phyloP scores from a whole-genome alignment of 31 red algal species.

The Porphyra umbilicalis region DNA sequence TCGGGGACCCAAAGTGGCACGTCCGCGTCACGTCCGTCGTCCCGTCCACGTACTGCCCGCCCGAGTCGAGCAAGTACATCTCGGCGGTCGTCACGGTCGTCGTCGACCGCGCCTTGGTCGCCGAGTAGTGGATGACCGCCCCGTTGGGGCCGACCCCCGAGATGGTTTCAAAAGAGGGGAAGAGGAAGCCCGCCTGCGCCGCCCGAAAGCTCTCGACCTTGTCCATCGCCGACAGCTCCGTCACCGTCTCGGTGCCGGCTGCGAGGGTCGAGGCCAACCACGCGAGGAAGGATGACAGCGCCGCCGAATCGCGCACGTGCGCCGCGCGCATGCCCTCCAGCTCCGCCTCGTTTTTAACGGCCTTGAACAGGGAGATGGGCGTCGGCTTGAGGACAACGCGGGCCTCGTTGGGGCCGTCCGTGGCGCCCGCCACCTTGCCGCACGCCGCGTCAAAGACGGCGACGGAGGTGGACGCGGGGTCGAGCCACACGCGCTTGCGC shows the following conservation, averaged over 20 bases:
- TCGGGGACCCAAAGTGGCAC: slow-evolving; percentile 44
- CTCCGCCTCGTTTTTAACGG: slow-evolving; percentile 85
- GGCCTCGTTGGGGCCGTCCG: neutral
- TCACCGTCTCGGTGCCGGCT: slow-evolving; percentile 6
- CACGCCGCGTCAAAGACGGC: slow-evolving; percentile 34
- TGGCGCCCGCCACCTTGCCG: neutral
- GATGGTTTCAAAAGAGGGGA: slow-evolving; percentile 70
- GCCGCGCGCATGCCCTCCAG: slow-evolving; percentile 70
- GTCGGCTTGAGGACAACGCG: slow-evolving; percentile 6
- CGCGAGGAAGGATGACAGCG: slow-evolving; percentile 50
- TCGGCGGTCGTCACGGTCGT: slow-evolving; percentile 16
- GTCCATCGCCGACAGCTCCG: slow-evolving; percentile 27
- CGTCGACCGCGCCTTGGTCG: slow-evolving; percentile 2
- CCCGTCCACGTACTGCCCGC: slow-evolving; percentile 87
- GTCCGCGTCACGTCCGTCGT: slow-evolving; percentile 94
- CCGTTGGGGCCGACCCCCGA: slow-evolving; percentile 73
- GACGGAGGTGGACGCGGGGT: slow-evolving; percentile 39
- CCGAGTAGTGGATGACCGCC: slow-evolving; percentile 84
- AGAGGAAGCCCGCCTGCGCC: slow-evolving; percentile 43
- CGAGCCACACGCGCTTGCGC: slow-evolving; percentile 47
- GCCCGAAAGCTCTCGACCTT: slow-evolving; percentile 52
- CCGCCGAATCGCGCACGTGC: slow-evolving; percentile 68
- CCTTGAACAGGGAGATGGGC: slow-evolving; percentile 73
- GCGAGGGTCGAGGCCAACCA: slow-evolving; percentile 58
- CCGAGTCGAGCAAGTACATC: slow-evolving; percentile 82